A percentile compares a stretch with the other conserved stretches of the same genome.
Evolutionary conservation across 2,329 filamentous ascomycete species (phyloP).

Genomic region (Diaporthe batatas): DNA sequence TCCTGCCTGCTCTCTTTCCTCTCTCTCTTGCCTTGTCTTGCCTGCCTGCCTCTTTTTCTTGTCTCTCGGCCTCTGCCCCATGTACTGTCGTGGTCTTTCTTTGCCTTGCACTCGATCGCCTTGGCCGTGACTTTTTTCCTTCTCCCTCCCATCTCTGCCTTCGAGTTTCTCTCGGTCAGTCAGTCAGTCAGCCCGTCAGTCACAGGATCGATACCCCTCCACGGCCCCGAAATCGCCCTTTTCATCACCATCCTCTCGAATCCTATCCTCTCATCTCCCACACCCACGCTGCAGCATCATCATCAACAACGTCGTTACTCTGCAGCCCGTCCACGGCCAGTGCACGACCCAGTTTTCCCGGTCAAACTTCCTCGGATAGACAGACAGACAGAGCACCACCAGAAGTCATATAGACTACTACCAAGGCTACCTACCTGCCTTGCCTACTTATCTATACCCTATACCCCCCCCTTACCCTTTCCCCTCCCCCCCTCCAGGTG

Average conservation of each 20-base stretch:
- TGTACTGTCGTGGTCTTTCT: not conserved
- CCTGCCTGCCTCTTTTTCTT: not conserved
- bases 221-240: not conserved
- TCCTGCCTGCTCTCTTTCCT: not conserved
- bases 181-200: not conserved
- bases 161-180: not conserved
- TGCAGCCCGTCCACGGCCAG: too few relatives aligned
- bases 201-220: not conserved
- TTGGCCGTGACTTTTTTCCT: not conserved
- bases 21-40: not conserved
- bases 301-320: too few relatives aligned
- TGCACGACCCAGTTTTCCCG: too few relatives aligned
- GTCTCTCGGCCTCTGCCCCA: not conserved
- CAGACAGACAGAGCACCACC: too few relatives aligned
- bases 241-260: not conserved
- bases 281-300: too few relatives aligned
- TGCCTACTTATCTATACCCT: not conserved
- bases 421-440: too few relatives aligned
- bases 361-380: too few relatives aligned
- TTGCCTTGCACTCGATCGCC: not conserved
- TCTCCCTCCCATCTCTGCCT: not conserved
- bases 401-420: too few relatives aligned
- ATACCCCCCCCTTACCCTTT: not conserved
- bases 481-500: not conserved
- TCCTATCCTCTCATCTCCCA: not conserved